Conservation (phyloP, 495 filamentous ascomycete genomes). For the Cairneyella variabilis region DNA sequence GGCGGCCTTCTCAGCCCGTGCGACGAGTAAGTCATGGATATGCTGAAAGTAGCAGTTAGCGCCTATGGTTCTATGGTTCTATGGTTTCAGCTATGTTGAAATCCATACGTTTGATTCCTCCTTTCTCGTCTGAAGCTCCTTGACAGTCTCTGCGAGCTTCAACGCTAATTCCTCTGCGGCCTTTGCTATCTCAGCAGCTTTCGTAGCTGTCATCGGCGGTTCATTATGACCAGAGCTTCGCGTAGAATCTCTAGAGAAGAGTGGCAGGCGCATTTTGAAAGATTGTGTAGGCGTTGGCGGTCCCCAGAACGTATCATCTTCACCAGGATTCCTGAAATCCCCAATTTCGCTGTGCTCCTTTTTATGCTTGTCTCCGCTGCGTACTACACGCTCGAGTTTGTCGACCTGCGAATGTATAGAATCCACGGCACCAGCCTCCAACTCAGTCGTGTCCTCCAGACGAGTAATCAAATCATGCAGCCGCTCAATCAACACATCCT, state of each 20-base stretch:
- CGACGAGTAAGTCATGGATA: slow-evolving; percentile 47
- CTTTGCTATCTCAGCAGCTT: slow-evolving; percentile 31
- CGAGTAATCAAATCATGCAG: slow-evolving; percentile 41
- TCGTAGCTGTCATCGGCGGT: slow-evolving; percentile 6
- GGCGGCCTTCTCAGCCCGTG: slow-evolving; percentile 47
- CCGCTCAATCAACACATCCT: slow-evolving; percentile 45
- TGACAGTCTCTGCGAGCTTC: slow-evolving; percentile 34
- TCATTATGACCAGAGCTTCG: neutral
- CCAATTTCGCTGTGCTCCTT: neutral
- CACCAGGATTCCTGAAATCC: neutral
- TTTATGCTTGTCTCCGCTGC: slow-evolving; percentile 1
- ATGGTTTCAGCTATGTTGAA: neutral
- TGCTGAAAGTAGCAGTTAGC: slow-evolving; percentile 33
- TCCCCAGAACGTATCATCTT: slow-evolving; percentile 22
- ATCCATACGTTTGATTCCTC: slow-evolving; percentile 47
- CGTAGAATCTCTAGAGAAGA: neutral
- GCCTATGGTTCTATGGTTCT: neutral
- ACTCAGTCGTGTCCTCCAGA: slow-evolving; percentile 22
- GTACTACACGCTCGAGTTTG: slow-evolving; percentile 16
- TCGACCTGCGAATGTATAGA: slow-evolving; percentile 22
- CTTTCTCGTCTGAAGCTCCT: slow-evolving; percentile 37
- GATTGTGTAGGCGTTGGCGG: slow-evolving; percentile 13
- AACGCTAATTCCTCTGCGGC: slow-evolving; percentile 38
- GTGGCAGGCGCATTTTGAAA: slow-evolving; percentile 16
- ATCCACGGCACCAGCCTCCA: slow-evolving; percentile 17